Evolutionary conservation across 768 basidiomycete species (phyloP), one percentile per base, ranked within the genome.

Genomic region (Sarcomyxa edulis): DNA sequence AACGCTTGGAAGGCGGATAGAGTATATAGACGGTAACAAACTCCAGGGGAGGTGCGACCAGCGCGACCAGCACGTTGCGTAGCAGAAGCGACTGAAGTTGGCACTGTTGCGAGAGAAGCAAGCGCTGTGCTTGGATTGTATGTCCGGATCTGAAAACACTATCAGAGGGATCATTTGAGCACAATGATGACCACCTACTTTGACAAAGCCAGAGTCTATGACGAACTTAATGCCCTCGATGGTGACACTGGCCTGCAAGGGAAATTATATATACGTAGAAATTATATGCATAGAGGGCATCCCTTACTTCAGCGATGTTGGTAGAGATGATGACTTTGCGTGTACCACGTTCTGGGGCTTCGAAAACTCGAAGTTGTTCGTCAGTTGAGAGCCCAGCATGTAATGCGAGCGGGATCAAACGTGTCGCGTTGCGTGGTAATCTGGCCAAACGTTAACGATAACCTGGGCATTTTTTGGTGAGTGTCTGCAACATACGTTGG

Each of bases 161-260:
- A 26, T 30, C 9, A 38, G 18, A 14, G 3, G 24, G 37, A 14
- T 16, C 5, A 22, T 18, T 3, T 18, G n/a, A 20, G 21, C 7
- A 35, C n/a, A 28, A 40, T 15, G 25, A 19, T 15, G 14, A 23
- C 19, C 9, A 43, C 43, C 15, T 48, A 90, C 92, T 76, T 99
- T 99, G 46, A 96, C 94, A 52, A 92, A 92, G 11, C 96, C 96
- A 42, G 81, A 82, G 52, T 99, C 96, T 3, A 98, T 72, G 10
- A 99, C 94, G 52, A 82, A 98, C 48, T 84, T 85, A 44, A 98
- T 82, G 3, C 94, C 93, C 28, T 97, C 91, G 40, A 99, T 97
- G 1, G 96, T 99, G 16, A 99, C 86, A 54, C 89, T 93, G 11
- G 96, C 94, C 88, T 90, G 41, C 32, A 25, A n/a, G n/a, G 8